Base-by-base conservation (phyloP, 2,329 filamentous ascomycete species). In the Aspergillus costaricaensis region DNA sequence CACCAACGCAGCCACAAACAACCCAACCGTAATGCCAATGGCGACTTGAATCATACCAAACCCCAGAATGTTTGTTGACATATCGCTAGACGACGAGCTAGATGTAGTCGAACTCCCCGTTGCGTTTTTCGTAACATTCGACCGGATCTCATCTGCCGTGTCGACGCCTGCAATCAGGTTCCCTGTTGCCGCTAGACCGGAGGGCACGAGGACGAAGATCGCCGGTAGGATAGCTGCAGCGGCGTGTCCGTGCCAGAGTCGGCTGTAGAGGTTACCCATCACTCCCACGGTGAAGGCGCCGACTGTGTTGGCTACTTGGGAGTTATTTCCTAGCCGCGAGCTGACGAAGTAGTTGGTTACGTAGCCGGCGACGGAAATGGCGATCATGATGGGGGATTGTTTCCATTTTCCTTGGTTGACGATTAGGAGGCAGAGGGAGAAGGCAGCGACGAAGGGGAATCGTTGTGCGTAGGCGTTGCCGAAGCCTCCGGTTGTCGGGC, bases 151-250 rank as follows among this genome's bases (percentile, higher is more conserved):
- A 63, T 87, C 80, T 0, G 86, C 85, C 3, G 80, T 82, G 9
- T 81, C 81, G 48, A 88, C 78, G 14, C 86, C 85, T 0, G 80
- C 78, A 1, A 88, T 80, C 17, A 88, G 70, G 4, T 79, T 82
- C 1, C 86, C 86, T 55, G 79, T 80, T 0, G 85, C 84, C 2
- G 84, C 82, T 14, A 88, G 73, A 2, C 85, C 85, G 2, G 80
- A 83, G 0, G 85, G 85, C 1, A 88, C 85, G 63, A 86, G 84
- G 1, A 86, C 83, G 65, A 95, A 96, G 66, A 96, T 95, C 8
- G 89, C 92, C 0, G 92, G 92, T 12, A 96, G 80, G 82, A 96
- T 91, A 4, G 90, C 89, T 0, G 91, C 91, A 0, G 91, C 91
- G 0, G 92, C 92, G 3, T 96, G 84, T 1, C 89, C 90, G 72